Evolutionary conservation across 176 grass and related monocot genomes (phyloP).

Genomic region (Paspalum vaginatum): DNA sequence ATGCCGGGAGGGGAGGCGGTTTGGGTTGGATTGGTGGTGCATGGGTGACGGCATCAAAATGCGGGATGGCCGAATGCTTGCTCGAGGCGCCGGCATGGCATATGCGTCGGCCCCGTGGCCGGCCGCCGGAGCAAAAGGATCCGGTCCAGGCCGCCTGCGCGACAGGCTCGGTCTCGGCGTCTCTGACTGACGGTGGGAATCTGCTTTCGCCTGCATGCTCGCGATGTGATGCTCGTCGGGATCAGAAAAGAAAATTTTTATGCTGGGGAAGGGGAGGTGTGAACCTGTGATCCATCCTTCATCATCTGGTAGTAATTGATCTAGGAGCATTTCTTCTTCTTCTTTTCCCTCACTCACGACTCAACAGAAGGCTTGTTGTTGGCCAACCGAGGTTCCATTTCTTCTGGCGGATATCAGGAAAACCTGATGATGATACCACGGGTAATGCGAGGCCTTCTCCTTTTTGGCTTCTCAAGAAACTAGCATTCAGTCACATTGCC

Average conservation of each 20-base stretch:
- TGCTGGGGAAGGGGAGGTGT: too few relatives aligned
- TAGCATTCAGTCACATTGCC: conserved; percentile 41
- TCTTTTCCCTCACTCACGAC: background rate
- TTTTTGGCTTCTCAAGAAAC: conserved; percentile 46
- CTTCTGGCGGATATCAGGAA: background rate
- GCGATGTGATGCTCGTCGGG: conserved; percentile 40
- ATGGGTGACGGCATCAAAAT: too few relatives aligned
- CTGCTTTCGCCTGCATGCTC: conserved; percentile 53
- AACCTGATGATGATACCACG: background rate
- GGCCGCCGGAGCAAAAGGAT: too few relatives aligned
- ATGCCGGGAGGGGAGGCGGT: background rate
- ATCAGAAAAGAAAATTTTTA: conserved; percentile 33
- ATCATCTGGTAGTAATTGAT: too few relatives aligned
- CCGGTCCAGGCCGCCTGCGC: conserved; percentile 25
- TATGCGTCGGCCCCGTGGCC: too few relatives aligned
- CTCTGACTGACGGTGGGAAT: conserved; percentile 44
- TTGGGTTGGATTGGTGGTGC: too few relatives aligned
- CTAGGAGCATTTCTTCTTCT: background rate
- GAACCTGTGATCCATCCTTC: background rate
- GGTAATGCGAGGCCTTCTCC: background rate
- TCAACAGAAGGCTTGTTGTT: background rate
- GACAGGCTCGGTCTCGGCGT: background rate
- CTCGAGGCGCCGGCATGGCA: too few relatives aligned
- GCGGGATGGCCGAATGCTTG: too few relatives aligned
- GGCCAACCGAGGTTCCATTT: background rate